A percentile compares a stretch with the other conserved stretches of the same genome.
Evolutionary conservation across 805 yeast genomes (phyloP).

Genomic region (Candida verbasci): DNA sequence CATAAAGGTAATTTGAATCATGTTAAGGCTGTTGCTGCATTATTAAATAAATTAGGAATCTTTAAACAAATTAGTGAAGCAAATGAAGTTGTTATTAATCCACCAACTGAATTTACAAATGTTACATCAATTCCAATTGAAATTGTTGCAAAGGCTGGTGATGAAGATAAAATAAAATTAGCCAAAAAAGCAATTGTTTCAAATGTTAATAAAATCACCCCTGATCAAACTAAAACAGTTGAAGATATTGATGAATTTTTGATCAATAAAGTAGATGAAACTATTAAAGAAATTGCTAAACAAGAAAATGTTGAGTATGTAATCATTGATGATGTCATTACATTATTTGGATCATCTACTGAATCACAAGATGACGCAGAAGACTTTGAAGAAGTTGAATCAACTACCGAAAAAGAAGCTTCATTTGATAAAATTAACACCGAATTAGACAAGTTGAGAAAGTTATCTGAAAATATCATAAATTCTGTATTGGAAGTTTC

Average conservation of each 20-base stretch:
- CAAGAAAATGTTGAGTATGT: conserved; percentile 51
- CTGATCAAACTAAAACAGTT: conserved; percentile 54
- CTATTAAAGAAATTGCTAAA: conserved; percentile 39
- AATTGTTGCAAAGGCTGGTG: conserved; percentile 51
- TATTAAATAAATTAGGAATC: conserved; percentile 49
- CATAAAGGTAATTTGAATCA: conserved; percentile 78
- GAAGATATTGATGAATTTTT: conserved; percentile 67
- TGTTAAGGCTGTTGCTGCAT: conserved; percentile 70
- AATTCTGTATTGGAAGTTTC: conserved; percentile 50
- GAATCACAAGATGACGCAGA: conserved; percentile 23
- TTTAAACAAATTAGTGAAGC: conserved; percentile 39
- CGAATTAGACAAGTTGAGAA: conserved; percentile 55
- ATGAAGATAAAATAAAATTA: conserved; percentile 48
- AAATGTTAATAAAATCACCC: conserved; percentile 67
- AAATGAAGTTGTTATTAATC: conserved; percentile 34
- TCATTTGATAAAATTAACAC: conserved; percentile 50
- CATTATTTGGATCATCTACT: conserved; percentile 56
- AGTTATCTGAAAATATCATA: conserved; percentile 50
- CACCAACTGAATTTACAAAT: conserved; percentile 36
- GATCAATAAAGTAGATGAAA: conserved; percentile 38
- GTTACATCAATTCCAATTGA: conserved; percentile 51
- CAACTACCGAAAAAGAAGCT: conserved; percentile 78
- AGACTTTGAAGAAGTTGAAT: conserved; percentile 39
- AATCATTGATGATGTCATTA: conserved; percentile 49
- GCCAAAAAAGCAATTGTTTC: conserved; percentile 73